phyloP scores from a whole-genome alignment of 164 flowering plant genomes.

The Vitis rotundifolia region DNA sequence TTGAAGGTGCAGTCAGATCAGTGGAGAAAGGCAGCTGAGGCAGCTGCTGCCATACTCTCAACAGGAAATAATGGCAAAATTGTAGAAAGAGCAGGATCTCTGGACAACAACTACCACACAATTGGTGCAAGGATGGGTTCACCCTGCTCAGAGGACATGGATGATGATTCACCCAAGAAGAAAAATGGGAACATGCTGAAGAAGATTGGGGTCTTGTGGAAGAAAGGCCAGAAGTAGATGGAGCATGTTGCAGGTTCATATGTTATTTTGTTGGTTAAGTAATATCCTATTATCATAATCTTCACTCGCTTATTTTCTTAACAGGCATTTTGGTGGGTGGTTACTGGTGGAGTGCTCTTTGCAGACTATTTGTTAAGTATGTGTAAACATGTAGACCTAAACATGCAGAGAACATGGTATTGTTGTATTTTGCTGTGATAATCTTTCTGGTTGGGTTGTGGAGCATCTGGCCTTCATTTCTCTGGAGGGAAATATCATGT shows the following conservation, averaged over 20 bases:
- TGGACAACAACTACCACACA: slow-evolving; percentile 26
- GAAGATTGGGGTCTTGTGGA: slow-evolving; percentile 48
- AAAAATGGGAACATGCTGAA: slow-evolving; percentile 51
- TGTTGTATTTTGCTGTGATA: not conserved
- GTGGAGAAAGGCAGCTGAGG: slow-evolving; percentile 99
- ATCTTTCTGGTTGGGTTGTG: not conserved
- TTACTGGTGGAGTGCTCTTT: not conserved
- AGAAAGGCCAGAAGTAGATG: slow-evolving; percentile 41
- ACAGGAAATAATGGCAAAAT: slow-evolving; percentile 37
- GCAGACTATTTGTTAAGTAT: slow-evolving; percentile 11
- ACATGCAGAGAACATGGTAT: not conserved
- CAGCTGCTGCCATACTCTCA: slow-evolving; percentile 80
- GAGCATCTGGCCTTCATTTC: not conserved
- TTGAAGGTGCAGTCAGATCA: slow-evolving; percentile 91
- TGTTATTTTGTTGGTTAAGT: not conserved
- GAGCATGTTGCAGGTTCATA: slow-evolving; percentile 7
- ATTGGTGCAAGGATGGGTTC: slow-evolving; percentile 23
- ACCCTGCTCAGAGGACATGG: slow-evolving; percentile 39
- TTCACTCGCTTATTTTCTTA: no score
- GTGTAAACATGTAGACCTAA: not conserved
- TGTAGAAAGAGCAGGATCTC: slow-evolving; percentile 31
- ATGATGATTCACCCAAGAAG: slow-evolving; percentile 48
- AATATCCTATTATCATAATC: no score
- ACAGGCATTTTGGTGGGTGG: no score
- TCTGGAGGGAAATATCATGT: not conserved